Base-by-base conservation (phyloP, 352 stramenopile species). In the Aphanomyces astaci region DNA sequence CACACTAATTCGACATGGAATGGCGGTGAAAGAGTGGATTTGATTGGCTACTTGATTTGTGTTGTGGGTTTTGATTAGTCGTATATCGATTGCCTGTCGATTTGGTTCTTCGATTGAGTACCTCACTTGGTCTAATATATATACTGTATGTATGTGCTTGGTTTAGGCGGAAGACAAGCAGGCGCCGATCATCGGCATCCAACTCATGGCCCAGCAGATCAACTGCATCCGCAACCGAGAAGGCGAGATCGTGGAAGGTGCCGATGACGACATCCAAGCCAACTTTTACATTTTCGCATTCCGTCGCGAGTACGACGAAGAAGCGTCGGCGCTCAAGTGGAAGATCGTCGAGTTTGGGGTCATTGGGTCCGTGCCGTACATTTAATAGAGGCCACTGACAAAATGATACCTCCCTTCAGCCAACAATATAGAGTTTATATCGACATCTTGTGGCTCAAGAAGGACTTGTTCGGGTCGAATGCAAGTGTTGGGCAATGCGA, bases 281-380 rank as follows among this genome's bases (percentile, higher is more conserved):
- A 98, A 98, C 80, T 98, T 96, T 73, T 99, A 99, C 81, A 95
- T 99, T 62, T 94, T 98, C 56, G 96, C 95, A 32, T 98, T 99
- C 75, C 96, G 98, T 75, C 85, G 96, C 54, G 91, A 98, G 73
- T 99, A 98, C 76, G 89, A 98, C 67, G 96, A 99, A 62, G 88
- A 98, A 73, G 79, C 84, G 49, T 82, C 90, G 59, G 78, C 83
- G 10, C 75, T 94, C 36, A 78, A 83, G 63, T 96, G 88, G 88
- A 83, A 79, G 71, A 91, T 95, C 52, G 82, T 95, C 55, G 88
- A 96, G 43, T 68, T 68, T 60, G 62, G 62, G 5, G 62, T 68
- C 2, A 68, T 68, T 43, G 62, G 62, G 39, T 68, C 62, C 19
- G 62, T 68, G 39, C 62, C 62, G 36, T 68, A 68, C 62, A 68